Percentiles rank a stretch among this genome's conserved stretches.
phyloP scores from a whole-genome alignment of 208 protist genomes.

The Leishmania major region DNA sequence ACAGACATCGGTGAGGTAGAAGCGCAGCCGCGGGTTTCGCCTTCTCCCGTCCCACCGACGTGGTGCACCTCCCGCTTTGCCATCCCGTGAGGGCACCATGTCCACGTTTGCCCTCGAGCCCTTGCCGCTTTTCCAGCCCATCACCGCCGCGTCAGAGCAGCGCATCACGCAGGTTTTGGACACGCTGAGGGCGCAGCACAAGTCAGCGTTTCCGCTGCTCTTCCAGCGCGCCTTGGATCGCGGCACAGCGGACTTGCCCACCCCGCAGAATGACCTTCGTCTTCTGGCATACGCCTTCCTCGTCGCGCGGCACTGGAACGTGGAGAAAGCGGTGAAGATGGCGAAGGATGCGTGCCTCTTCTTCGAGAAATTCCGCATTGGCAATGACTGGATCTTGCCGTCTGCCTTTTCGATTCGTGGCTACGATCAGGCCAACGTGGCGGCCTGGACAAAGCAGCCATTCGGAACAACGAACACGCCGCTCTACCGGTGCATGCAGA shows the following conservation, averaged over 20 bases:
- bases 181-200: slow-evolving; percentile 27
- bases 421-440: slow-evolving; percentile 45
- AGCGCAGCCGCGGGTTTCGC: not conserved
- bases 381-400: slow-evolving; percentile 42
- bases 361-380: slow-evolving; percentile 35
- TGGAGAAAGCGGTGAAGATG: slow-evolving; percentile 70
- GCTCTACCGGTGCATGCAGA: slow-evolving; percentile 41
- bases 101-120: slow-evolving; percentile 9
- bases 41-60: not conserved
- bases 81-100: not conserved
- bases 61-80: not conserved
- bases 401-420: slow-evolving; percentile 56
- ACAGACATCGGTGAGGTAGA: not conserved
- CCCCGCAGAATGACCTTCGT: slow-evolving; percentile 44
- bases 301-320: slow-evolving; percentile 55
- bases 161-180: slow-evolving; percentile 58
- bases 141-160: slow-evolving; percentile 54
- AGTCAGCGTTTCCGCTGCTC: slow-evolving; percentile 21
- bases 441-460: slow-evolving; percentile 5
- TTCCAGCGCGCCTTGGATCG: slow-evolving; percentile 22
- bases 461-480: slow-evolving; percentile 9
- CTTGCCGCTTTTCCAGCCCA: slow-evolving; percentile 35
- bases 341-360: slow-evolving; percentile 33
- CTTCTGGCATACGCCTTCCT: slow-evolving; percentile 65
- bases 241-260: slow-evolving; percentile 30